Evolutionary conservation across 2,329 filamentous ascomycete species (phyloP), one percentile per base, ranked within the genome.

Genomic region (Talaromyces sp.): DNA sequence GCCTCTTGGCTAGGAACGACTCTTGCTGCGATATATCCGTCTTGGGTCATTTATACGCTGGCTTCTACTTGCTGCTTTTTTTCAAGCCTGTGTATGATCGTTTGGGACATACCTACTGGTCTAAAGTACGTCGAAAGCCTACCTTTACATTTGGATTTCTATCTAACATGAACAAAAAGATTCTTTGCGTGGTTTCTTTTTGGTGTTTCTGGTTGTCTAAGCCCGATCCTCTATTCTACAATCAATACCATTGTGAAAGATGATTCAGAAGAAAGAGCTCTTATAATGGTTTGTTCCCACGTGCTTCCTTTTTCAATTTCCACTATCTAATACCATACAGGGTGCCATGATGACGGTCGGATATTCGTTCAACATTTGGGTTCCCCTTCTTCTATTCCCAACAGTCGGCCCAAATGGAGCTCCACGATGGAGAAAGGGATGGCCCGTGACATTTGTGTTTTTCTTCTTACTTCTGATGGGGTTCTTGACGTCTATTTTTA

Each of bases 1-100:
- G 72, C 78, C 0, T 82, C 80, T 0, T 79, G 82, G 70, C 67
- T 83, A 0, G 81, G 81, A 0, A 80, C 81, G 0, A 82, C 81
- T 0, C 68, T 84, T 7, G 81, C 81, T 8, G 77, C 80, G 55
- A 80, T 83, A 1, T 82, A 82, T 55, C 80, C 81, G 0, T 69
- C 78, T 0, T 83, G 81, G 81, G 67, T 73, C 2, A 78, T 83
- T 5, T 82, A 81, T 63, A 77, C 75, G 0, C 70, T 79, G 4
- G 74, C 77, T 1, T 74, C 76, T 4, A 62, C 64, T 0, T 77
- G 76, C 17, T 77, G 75, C 52, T 65, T 81, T 9, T 76, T 82
- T 47, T 79, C 79, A 0, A 74, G 75, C 3, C 70, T 81, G 10
- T 79, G 78, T 59, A 78, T 83, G 70, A 74, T 80, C 2, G 67